A percentile compares a stretch with the other conserved stretches of the same genome.
Evolutionary conservation across 176 grass and related monocot species (phyloP).

Genomic region (Bolboschoenus planiculmis): DNA sequence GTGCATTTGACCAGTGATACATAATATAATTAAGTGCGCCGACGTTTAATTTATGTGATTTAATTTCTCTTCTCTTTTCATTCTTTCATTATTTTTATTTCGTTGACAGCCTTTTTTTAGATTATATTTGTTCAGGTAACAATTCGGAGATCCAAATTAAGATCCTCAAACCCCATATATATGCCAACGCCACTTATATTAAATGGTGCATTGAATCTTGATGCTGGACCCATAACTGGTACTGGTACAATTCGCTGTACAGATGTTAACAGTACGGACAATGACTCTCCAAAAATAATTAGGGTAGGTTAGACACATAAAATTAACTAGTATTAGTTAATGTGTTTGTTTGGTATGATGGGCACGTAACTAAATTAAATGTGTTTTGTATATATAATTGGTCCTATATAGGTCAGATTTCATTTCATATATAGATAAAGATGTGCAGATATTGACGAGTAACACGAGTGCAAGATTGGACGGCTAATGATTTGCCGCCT

Average conservation of each 20-base stretch:
- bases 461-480: slow-evolving; percentile 3
- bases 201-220: slow-evolving; percentile 11
- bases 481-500: background rate
- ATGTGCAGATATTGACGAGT: background rate
- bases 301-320: slow-evolving; percentile 5
- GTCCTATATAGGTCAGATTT: background rate
- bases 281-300: slow-evolving; percentile 23
- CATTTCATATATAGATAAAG: background rate
- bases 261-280: slow-evolving; percentile 28
- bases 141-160: slow-evolving; percentile 5
- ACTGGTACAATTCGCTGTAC: slow-evolving; percentile 14
- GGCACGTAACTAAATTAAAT: slow-evolving; percentile 8
- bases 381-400: background rate
- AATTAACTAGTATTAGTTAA: slow-evolving; percentile 1
- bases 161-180: background rate
- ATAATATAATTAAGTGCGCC: too few relatives aligned
- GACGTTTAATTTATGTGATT: background rate
- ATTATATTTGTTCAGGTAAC: background rate
- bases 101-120: background rate
- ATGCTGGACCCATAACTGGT: slow-evolving; percentile 18
- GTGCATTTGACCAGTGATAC: background rate
- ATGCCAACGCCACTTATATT: background rate
- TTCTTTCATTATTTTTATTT: background rate
- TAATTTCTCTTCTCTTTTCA: too few relatives aligned
- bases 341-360: slow-evolving; percentile 10